These are phyloP conservation scores for Danielia oregonensis DNA, from an alignment of 805 yeast genomes.

Conservation along the genomic window DNA sequence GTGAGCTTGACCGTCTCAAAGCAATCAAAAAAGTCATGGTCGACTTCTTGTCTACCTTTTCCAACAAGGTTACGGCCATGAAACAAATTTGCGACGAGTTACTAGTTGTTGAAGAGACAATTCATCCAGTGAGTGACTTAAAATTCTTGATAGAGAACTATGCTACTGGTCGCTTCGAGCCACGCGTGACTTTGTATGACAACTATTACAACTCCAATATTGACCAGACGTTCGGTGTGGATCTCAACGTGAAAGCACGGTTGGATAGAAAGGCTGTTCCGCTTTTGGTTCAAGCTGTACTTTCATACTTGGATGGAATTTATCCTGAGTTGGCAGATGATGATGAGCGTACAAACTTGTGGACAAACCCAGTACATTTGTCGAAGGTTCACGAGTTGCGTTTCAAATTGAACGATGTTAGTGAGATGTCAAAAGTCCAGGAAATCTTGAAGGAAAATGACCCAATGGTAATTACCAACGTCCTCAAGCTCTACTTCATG, in stretches of 20 bases:
- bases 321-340: constrained; percentile 72
- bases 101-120: constrained; percentile 62
- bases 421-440: constrained; percentile 26
- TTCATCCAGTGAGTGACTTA: constrained; percentile 67
- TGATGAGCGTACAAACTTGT: constrained; percentile 58
- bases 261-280: constrained; percentile 75
- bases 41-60: constrained; percentile 66
- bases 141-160: constrained; percentile 62
- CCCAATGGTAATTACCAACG: constrained; percentile 63
- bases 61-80: constrained; percentile 56
- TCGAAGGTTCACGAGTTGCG: constrained; percentile 60
- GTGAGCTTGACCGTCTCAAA: constrained; percentile 72
- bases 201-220: constrained; percentile 71
- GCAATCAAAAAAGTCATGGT: constrained; percentile 73
- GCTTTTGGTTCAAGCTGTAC: constrained; percentile 53
- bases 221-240: constrained; percentile 75
- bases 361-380: constrained; percentile 67
- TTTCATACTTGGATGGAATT: constrained; percentile 62
- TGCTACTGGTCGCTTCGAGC: constrained; percentile 71
- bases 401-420: constrained; percentile 42
- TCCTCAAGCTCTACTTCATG: constrained; percentile 66
- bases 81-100: constrained; percentile 59
- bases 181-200: constrained; percentile 70
- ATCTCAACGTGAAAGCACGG: constrained; percentile 64
- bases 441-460: constrained; percentile 35